These are phyloP conservation scores for Carex littledalei DNA, from an alignment of 176 grass and related monocot genomes.

Conservation along the genomic window DNA sequence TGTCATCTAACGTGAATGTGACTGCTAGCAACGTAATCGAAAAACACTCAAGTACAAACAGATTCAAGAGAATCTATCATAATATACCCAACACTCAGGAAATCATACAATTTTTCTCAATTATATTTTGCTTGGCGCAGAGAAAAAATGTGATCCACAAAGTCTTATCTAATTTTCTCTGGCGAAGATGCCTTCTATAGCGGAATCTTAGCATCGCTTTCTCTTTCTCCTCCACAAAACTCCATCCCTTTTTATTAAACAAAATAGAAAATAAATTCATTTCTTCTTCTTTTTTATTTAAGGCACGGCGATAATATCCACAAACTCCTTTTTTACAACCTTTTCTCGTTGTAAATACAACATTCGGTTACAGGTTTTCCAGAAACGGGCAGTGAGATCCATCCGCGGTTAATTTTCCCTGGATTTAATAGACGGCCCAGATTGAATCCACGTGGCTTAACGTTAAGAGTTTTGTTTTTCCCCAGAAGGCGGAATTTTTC, in stretches of 20 bases:
- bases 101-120: not conserved
- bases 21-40: not conserved
- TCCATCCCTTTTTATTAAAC: constrained; percentile 29
- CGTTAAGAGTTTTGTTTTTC: not conserved
- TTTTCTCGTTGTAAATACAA: constrained; percentile 12
- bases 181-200: constrained; percentile 25
- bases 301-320: constrained; percentile 13
- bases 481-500: constrained; percentile 23
- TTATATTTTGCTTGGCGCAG: constrained; percentile 19
- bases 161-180: constrained; percentile 71
- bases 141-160: constrained; percentile 26
- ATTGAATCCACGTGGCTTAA: constrained; percentile 16
- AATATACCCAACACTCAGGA: not conserved
- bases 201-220: constrained; percentile 39
- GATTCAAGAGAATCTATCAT: constrained; percentile 17
- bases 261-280: not conserved
- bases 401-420: not conserved
- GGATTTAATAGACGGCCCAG: not conserved
- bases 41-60: not conserved
- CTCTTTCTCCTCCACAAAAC: constrained; percentile 45
- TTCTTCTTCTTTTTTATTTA: not conserved
- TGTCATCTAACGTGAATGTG: not conserved
- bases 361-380: not conserved
- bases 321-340: constrained; percentile 30
- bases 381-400: constrained; percentile 27